phyloP scores from a whole-genome alignment of 2,329 filamentous ascomycete species.

The Thielaviopsis populi region DNA sequence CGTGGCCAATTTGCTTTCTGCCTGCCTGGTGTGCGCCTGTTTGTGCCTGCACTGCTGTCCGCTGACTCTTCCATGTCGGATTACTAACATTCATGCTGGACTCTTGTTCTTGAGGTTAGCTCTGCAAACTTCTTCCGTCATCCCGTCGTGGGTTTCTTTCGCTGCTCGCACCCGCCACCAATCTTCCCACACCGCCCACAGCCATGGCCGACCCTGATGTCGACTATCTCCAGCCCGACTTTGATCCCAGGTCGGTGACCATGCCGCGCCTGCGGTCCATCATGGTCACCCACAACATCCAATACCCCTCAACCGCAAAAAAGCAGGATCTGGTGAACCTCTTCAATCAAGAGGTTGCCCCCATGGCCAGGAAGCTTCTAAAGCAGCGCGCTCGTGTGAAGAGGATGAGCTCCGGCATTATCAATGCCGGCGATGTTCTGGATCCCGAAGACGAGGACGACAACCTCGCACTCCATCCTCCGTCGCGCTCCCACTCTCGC shows the following conservation, averaged over 20 bases:
- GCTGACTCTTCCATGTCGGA: background rate
- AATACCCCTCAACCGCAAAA: slow-evolving; percentile 79
- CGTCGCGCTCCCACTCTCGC: slow-evolving; percentile 26
- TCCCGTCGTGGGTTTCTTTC: too few relatives aligned
- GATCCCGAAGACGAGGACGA: slow-evolving; percentile 51
- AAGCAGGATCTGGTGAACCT: slow-evolving; percentile 77
- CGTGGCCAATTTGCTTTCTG: too few relatives aligned
- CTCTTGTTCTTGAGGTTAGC: background rate
- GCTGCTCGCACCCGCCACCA: background rate
- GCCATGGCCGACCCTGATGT: slow-evolving; percentile 52
- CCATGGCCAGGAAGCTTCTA: slow-evolving; percentile 64
- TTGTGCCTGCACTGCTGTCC: background rate
- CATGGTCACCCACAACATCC: slow-evolving; percentile 72
- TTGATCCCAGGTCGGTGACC: slow-evolving; percentile 70
- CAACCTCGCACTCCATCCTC: slow-evolving; percentile 35
- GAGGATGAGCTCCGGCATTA: slow-evolving; percentile 75
- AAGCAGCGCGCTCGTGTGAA: slow-evolving; percentile 62
- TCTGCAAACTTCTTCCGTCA: too few relatives aligned
- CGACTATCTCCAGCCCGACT: slow-evolving; percentile 75
- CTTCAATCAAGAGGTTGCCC: slow-evolving; percentile 63
- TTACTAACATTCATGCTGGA: background rate
- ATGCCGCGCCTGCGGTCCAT: slow-evolving; percentile 82
- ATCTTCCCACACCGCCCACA: background rate
- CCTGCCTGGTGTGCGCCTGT: too few relatives aligned
- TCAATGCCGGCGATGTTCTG: slow-evolving; percentile 34